phyloP scores from a whole-genome alignment of 768 basidiomycete genomes.

The Phlegmacium glaucopus region DNA sequence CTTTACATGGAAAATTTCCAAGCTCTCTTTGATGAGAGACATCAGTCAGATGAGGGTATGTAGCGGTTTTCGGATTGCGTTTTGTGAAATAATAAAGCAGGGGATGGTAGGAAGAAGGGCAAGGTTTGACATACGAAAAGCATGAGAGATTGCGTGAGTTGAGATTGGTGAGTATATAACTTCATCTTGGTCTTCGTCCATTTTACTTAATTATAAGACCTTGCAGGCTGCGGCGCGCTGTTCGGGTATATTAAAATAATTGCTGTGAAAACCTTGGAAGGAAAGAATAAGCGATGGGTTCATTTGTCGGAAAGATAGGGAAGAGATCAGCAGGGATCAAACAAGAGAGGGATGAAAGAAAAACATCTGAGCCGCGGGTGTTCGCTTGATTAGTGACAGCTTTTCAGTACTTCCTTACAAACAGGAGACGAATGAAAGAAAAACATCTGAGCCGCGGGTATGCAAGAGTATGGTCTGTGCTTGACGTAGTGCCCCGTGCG shows the following conservation, averaged over 20 bases:
- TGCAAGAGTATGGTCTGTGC: too few species aligned
- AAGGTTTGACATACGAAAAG: slow-evolving; percentile 60
- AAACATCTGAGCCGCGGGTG: neutral
- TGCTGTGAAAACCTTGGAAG: slow-evolving; percentile 75
- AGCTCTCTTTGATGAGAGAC: slow-evolving; percentile 49
- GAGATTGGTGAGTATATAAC: slow-evolving; percentile 58
- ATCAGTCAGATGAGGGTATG: slow-evolving; percentile 68
- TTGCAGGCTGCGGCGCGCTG: slow-evolving; percentile 86
- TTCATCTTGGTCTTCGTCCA: slow-evolving; percentile 55
- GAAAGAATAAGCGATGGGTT: neutral
- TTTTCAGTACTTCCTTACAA: too few species aligned
- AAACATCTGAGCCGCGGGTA: too few species aligned
- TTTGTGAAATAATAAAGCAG: slow-evolving; percentile 51
- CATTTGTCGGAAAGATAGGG: neutral
- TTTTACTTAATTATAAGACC: slow-evolving; percentile 31
- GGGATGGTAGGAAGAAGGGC: neutral
- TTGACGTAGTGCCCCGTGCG: too few species aligned
- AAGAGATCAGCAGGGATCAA: neutral
- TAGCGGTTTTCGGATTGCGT: slow-evolving; percentile 71
- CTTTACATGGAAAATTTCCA: slow-evolving; percentile 47
- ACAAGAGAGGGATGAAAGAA: neutral
- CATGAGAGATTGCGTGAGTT: slow-evolving; percentile 78
- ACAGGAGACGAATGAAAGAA: too few species aligned
- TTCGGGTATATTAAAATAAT: slow-evolving; percentile 61
- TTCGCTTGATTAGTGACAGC: too few species aligned